Evolutionary conservation across 1,284 basidiomycete species (phyloP).

Genomic region (Vanrija sp.): DNA sequence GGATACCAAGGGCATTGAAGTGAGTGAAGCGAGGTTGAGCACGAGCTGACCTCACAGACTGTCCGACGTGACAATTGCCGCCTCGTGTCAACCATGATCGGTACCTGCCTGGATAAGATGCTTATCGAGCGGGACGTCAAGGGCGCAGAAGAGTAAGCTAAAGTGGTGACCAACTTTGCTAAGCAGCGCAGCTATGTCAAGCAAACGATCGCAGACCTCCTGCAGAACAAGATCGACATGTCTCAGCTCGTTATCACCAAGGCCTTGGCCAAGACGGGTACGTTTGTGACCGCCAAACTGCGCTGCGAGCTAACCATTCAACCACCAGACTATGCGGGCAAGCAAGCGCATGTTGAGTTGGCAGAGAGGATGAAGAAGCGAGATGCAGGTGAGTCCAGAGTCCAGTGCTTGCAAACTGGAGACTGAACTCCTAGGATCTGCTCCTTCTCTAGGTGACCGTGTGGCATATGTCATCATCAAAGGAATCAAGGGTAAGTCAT

Average conservation of each 20-base stretch:
- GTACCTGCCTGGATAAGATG: constrained; percentile 95
- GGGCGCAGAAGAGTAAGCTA: constrained; percentile 76
- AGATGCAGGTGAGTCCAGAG: constrained; percentile 64
- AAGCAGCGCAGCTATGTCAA: constrained; percentile 70
- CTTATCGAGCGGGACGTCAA: constrained; percentile 88
- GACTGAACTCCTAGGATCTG: constrained; percentile 57
- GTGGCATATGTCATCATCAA: constrained; percentile 97
- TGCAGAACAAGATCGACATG: constrained; percentile 96
- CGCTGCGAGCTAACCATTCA: neutral
- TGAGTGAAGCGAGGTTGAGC: constrained; percentile 44
- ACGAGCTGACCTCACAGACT: constrained; percentile 57
- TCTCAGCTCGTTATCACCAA: constrained; percentile 97
- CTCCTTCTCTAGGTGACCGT: constrained; percentile 87
- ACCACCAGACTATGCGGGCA: constrained; percentile 51
- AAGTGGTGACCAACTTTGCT: neutral
- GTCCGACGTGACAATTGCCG: constrained; percentile 94
- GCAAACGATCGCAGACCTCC: constrained; percentile 80
- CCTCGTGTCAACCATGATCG: constrained; percentile 89
- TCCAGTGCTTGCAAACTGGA: too few relatives aligned
- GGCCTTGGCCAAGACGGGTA: constrained; percentile 79
- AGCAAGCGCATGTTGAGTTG: constrained; percentile 91
- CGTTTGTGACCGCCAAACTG: constrained; percentile 22
- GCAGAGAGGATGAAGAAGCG: constrained; percentile 91
- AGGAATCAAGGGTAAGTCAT: constrained; percentile 71
- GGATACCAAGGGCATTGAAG: constrained; percentile 98